Percentiles rank a stretch among this genome's conserved stretches.
Evolutionary conservation across 257 asterid genomes (phyloP).

Genomic region (Solanum appendiculatum): DNA sequence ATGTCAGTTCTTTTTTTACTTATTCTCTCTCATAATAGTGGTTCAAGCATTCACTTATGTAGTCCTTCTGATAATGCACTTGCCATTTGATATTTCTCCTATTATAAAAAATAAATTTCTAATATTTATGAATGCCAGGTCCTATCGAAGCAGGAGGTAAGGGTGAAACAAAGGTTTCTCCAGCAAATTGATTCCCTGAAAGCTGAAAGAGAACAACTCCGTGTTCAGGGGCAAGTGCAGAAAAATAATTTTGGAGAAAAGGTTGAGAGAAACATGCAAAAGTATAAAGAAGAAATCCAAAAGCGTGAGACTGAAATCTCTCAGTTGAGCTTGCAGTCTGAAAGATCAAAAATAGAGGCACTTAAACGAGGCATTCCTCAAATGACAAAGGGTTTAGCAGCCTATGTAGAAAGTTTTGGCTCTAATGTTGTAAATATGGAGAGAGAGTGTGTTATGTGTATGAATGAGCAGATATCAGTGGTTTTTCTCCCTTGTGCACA

Average conservation of each 20-base stretch:
- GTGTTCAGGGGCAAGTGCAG: conserved; percentile 21
- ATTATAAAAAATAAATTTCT: not conserved
- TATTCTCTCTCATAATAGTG: not conserved
- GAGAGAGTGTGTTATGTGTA: conserved; percentile 79
- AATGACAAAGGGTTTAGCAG: conserved; percentile 28
- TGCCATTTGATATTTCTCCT: not conserved
- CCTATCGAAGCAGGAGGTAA: conserved; percentile 46
- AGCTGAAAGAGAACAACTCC: conserved; percentile 24
- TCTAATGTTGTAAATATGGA: conserved; percentile 28
- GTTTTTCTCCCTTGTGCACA: conserved; percentile 81
- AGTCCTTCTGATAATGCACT: not conserved
- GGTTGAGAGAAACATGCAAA: conserved; percentile 24
- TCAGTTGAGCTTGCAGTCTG: conserved; percentile 30
- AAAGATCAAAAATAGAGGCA: conserved; percentile 43
- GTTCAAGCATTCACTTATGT: not conserved
- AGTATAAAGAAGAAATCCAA: conserved; percentile 23
- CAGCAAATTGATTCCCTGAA: conserved; percentile 12
- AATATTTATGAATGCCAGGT: conserved; percentile 24
- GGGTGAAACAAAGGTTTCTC: conserved; percentile 24
- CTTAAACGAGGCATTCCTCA: conserved; percentile 25
- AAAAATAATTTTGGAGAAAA: conserved; percentile 28
- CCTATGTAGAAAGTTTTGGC: conserved; percentile 28
- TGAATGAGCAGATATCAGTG: conserved; percentile 58
- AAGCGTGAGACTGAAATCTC: conserved; percentile 37
- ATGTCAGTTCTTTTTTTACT: not conserved